Evolutionary conservation across 305 asterid species (phyloP).

Genomic region (Salvia sclarea): DNA sequence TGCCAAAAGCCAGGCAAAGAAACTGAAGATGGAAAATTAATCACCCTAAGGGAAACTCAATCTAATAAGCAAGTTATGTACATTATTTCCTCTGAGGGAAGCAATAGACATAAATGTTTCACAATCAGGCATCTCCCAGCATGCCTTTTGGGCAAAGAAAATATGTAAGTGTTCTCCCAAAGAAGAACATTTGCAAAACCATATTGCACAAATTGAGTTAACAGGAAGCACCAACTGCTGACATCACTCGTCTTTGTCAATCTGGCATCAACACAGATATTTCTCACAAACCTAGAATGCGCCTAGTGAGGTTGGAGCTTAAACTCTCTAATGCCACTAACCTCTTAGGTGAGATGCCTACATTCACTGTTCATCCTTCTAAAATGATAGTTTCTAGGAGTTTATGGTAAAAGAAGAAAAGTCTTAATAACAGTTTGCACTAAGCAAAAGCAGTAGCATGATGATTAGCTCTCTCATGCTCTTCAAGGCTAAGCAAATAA

Average conservation of each 20-base stretch:
- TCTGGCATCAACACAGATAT: neutral
- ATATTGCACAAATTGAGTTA: neutral
- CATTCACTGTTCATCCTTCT: neutral
- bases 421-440: constrained; percentile 6
- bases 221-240: constrained; percentile 6
- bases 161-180: neutral
- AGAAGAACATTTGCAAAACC: constrained; percentile 9
- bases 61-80: neutral
- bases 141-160: neutral
- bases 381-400: neutral
- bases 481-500: constrained; percentile 3
- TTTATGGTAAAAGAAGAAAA: neutral
- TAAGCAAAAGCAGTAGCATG: constrained; percentile 6
- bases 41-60: constrained; percentile 13
- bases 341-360: neutral
- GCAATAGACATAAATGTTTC: neutral
- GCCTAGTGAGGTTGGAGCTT: neutral
- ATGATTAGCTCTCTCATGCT: neutral
- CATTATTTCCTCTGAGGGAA: neutral
- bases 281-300: neutral
- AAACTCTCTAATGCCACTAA: neutral
- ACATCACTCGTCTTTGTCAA: neutral
- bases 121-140: neutral
- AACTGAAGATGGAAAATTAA: constrained; percentile 4
- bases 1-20: constrained; percentile 17